Base-by-base conservation (phyloP, 1,139 yeast genomes). In the Hyphopichia burtonii region DNA sequence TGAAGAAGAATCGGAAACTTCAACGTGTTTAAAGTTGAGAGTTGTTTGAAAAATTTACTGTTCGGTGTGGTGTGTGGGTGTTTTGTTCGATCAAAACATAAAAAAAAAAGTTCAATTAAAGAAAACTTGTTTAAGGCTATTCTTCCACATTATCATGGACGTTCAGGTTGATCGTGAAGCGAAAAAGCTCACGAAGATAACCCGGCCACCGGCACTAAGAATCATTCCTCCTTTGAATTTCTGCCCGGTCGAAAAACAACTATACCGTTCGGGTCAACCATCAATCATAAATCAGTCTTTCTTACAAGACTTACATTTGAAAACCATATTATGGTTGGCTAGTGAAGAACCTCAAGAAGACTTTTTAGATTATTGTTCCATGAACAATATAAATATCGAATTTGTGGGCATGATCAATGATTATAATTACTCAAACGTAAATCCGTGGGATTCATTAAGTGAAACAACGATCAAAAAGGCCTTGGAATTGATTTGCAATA, bases 361-460 rank as follows among this genome's bases (percentile, higher is more conserved):
- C 43, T 80, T 93, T 52, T 67, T 89, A 44, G 91, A 84, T 54
- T 93, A 87, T 60, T 88, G 94, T 41, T 86, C 84, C 45, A 78
- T 76, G 35, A 76, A 84, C 53, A 76, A 79, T 46, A 88, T 93
- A 46, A 76, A 78, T 52, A 67, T 78, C 42, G 96, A 70, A 47
- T 77, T 76, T 55, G 80, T 78, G 42, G 87, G 88, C 3, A 79
- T 87, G 47, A 87, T 87, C 52, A 81, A 82, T 48, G 75, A 71
- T 48, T 68, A 64, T 46, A 63, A 59, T 47, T 66, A 68, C 43
- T 54, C 50, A 40, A 56, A 55, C 46, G 57, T 68, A 37, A 85
- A 85, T 51, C 96, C 98, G 1, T 91, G 99, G 99, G 98, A 93
- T 63, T 93, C 96, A n/a, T 71, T 93, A 36, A 86, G 90, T 25